Conservation (phyloP, 352 stramenopile genomes). For the Pseudoperonospora humuli region DNA sequence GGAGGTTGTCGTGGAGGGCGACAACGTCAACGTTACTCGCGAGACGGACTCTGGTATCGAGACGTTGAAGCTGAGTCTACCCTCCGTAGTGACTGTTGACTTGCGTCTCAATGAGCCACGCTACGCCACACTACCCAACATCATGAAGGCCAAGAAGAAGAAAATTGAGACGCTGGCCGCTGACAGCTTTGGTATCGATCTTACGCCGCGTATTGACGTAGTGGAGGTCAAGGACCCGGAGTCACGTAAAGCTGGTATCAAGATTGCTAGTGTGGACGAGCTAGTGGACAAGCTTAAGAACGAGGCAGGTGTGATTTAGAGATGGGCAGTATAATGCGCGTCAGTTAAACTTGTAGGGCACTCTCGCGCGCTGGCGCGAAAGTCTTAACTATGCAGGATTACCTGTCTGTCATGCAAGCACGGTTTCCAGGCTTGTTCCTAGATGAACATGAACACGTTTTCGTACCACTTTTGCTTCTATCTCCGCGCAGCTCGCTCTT, state of each 20-base stretch:
- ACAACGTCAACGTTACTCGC: constrained; percentile 78
- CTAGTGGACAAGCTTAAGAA: constrained; percentile 97
- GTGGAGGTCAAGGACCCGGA: constrained; percentile 90
- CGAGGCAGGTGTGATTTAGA: constrained; percentile 87
- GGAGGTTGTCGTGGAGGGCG: constrained; percentile 70
- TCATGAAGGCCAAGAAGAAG: constrained; percentile 98
- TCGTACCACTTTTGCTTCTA: too few relatives aligned
- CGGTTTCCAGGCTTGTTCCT: too few relatives aligned
- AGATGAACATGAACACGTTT: too few relatives aligned
- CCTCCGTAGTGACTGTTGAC: constrained; percentile 96
- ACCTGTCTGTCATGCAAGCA: too few relatives aligned
- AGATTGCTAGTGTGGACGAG: constrained; percentile 91
- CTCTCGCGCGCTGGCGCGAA: too few relatives aligned
- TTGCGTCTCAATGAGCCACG: constrained; percentile 97
- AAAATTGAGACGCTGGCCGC: constrained; percentile 77
- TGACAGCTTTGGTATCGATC: constrained; percentile 66
- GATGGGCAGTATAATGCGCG: too few relatives aligned
- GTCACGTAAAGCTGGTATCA: constrained; percentile 90
- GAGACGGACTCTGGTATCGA: constrained; percentile 94
- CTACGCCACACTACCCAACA: constrained; percentile 99
- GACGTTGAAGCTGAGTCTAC: constrained; percentile 82
- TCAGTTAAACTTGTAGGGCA: too few relatives aligned
- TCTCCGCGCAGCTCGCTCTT: too few relatives aligned
- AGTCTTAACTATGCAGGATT: too few relatives aligned
- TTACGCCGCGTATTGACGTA: constrained; percentile 62